These are phyloP conservation scores for Fusarium piperis DNA, from an alignment of 2,329 filamentous ascomycete species.

Conservation along the genomic window DNA sequence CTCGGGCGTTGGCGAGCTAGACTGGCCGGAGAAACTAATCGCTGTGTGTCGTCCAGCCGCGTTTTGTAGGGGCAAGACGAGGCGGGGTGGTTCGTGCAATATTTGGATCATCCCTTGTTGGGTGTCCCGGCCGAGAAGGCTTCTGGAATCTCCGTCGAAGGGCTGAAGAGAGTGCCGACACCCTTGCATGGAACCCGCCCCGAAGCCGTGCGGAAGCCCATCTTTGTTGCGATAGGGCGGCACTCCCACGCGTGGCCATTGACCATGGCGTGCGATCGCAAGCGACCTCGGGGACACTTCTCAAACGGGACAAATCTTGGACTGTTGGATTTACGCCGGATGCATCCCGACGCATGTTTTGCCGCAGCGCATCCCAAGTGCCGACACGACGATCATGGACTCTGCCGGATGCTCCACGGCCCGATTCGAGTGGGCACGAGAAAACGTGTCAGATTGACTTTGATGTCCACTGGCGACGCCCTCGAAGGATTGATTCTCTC, in stretches of 20 bases:
- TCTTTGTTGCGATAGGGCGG: conserved; percentile 20
- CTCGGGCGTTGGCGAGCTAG: not conserved
- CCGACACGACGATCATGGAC: conserved; percentile 30
- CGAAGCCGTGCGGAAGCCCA: conserved; percentile 35
- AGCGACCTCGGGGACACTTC: conserved; percentile 37
- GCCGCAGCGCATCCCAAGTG: conserved; percentile 35
- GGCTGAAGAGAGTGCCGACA: conserved; percentile 3
- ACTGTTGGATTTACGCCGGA: conserved; percentile 17
- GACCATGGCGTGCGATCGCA: conserved; percentile 33
- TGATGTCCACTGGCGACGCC: conserved; percentile 6
- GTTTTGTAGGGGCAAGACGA: not conserved
- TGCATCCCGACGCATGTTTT: conserved; percentile 20
- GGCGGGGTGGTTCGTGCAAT: conserved; percentile 10
- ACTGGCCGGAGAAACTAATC: not conserved
- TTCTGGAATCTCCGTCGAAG: conserved; percentile 40
- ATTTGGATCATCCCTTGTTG: conserved; percentile 8
- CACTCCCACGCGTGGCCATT: conserved; percentile 13
- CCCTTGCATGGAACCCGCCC: conserved; percentile 38
- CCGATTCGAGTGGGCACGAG: conserved; percentile 33
- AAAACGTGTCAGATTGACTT: not conserved
- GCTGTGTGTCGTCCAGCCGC: not conserved
- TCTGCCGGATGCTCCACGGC: conserved; percentile 36
- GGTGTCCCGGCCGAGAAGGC: conserved; percentile 34
- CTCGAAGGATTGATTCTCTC: conserved; percentile 8
- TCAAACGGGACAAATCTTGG: conserved; percentile 36